Evolutionary conservation across 2,329 filamentous ascomycete genomes (phyloP).

Genomic region (Talaromyces pinophilus): DNA sequence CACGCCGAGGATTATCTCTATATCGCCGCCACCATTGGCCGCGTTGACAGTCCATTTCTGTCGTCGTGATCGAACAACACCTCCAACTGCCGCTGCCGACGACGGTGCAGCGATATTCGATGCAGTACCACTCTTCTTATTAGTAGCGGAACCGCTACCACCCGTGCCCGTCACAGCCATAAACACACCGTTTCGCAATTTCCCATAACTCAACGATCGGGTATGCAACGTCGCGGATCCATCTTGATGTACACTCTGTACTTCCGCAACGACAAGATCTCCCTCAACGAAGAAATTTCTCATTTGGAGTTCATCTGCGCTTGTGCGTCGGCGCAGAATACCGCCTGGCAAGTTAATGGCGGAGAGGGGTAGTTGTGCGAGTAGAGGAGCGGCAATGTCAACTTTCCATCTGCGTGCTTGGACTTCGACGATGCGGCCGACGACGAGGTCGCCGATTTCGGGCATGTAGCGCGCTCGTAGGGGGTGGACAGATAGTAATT

Average conservation of each 20-base stretch:
- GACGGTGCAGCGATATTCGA: constrained; percentile 64
- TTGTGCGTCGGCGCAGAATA: constrained; percentile 85
- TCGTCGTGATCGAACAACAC: constrained; percentile 78
- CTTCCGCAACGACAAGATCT: constrained; percentile 90
- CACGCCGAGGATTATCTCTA: constrained; percentile 88
- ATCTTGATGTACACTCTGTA: constrained; percentile 84
- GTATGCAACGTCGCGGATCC: constrained; percentile 88
- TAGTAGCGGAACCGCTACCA: constrained; percentile 58
- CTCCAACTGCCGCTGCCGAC: constrained; percentile 61
- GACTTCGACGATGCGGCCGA: constrained; percentile 93
- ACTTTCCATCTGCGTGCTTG: constrained; percentile 92
- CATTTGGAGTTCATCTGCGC: constrained; percentile 96
- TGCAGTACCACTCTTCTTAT: constrained; percentile 33
- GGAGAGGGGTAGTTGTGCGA: constrained; percentile 80
- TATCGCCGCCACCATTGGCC: constrained; percentile 53
- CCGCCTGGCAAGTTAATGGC: constrained; percentile 95
- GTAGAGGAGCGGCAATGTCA: constrained; percentile 83
- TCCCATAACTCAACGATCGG: constrained; percentile 87
- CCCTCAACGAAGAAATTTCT: constrained; percentile 96
- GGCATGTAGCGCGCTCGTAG: constrained; percentile 91
- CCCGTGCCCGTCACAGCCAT: constrained; percentile 78
- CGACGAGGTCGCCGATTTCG: constrained; percentile 92
- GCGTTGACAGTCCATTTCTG: constrained; percentile 79
- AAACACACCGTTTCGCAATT: constrained; percentile 91
- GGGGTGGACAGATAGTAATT: constrained; percentile 86